Evolutionary conservation across 2,329 filamentous ascomycete species (phyloP).

Genomic region (Aspergillus flavus): DNA sequence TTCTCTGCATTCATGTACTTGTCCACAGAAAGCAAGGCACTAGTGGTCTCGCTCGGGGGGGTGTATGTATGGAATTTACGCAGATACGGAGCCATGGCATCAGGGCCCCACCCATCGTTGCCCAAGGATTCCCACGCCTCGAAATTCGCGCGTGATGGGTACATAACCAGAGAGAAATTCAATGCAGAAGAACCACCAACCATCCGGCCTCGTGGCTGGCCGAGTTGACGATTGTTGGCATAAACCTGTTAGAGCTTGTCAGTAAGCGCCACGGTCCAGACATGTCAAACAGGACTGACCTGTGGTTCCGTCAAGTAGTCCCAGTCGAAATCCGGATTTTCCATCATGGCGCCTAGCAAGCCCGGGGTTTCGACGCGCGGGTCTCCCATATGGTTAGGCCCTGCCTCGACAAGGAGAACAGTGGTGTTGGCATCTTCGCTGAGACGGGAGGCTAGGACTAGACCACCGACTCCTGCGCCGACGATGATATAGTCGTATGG

Average conservation of each 20-base stretch:
- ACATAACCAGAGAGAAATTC: conserved; percentile 41
- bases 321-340: conserved; percentile 30
- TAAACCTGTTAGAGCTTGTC: conserved; percentile 16
- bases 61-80: conserved; percentile 41
- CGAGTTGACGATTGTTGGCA: conserved; percentile 45
- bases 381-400: conserved; percentile 26
- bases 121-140: conserved; percentile 50
- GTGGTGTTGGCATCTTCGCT: conserved; percentile 27
- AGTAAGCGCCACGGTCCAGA: background rate
- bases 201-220: conserved; percentile 51
- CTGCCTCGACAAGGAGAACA: conserved; percentile 34
- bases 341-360: conserved; percentile 21
- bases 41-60: conserved; percentile 30
- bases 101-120: conserved; percentile 48
- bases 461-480: conserved; percentile 35
- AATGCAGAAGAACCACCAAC: conserved; percentile 53
- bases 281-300: conserved; percentile 9
- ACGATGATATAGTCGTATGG: conserved; percentile 10
- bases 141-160: conserved; percentile 41
- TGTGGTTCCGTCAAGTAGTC: conserved; percentile 30
- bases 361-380: conserved; percentile 28
- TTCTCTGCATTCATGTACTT: conserved; percentile 21
- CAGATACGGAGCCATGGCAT: conserved; percentile 53
- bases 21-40: conserved; percentile 13
- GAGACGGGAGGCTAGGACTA: conserved; percentile 35